Evolutionary conservation across 345 rosid species (phyloP).

Genomic region (Bruguiera gymnorhiza): DNA sequence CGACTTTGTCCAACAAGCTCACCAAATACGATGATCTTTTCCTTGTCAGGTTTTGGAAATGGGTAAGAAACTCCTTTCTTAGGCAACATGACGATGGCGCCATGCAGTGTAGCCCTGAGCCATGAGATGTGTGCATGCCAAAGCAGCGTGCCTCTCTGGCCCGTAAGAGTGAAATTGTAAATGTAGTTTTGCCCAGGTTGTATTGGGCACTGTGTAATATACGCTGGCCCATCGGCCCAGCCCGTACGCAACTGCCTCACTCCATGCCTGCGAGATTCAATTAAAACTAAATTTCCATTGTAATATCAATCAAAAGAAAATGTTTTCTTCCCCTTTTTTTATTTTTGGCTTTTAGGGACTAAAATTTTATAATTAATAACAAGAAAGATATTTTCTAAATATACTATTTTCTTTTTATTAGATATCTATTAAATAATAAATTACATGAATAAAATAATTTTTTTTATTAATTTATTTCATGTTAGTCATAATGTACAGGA

Average conservation of each 20-base stretch:
- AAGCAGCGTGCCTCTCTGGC: slow-evolving; percentile 69
- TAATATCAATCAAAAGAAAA: no score
- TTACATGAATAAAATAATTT: no score
- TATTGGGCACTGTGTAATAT: slow-evolving; percentile 64
- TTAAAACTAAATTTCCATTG: not conserved
- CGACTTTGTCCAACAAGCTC: not conserved
- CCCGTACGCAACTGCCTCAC: slow-evolving; percentile 61
- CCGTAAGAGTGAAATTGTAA: slow-evolving; percentile 66
- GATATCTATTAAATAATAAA: no score
- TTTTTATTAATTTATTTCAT: no score
- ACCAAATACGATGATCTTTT: slow-evolving; percentile 57
- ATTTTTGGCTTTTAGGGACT: no score
- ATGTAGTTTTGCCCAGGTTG: slow-evolving; percentile 51
- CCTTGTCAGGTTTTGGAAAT: slow-evolving; percentile 57
- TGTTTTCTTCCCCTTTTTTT: no score
- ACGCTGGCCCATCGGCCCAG: slow-evolving; percentile 82
- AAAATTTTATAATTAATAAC: no score
- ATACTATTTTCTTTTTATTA: no score
- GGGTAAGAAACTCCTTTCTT: slow-evolving; percentile 56
- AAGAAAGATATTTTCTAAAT: no score
- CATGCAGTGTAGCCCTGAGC: slow-evolving; percentile 65
- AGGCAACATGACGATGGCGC: slow-evolving; percentile 70
- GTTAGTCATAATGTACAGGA: not conserved
- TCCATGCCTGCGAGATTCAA: slow-evolving; percentile 55
- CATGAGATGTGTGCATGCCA: slow-evolving; percentile 85